Percentiles rank a stretch among this genome's conserved stretches.
Conservation (phyloP, 148 eudicot genomes). For the Chenopodium berlandieri region DNA sequence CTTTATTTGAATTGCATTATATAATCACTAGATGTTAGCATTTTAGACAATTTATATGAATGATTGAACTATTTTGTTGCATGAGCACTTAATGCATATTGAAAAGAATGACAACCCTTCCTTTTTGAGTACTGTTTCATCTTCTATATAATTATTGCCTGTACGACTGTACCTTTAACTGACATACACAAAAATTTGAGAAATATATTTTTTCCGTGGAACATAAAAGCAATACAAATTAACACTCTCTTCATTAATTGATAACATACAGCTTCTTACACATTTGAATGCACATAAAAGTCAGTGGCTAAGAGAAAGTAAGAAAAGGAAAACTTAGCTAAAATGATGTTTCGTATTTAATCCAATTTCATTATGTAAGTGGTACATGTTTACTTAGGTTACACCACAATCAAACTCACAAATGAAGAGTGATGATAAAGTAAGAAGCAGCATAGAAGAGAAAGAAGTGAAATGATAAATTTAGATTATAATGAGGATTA, state of each 20-base stretch:
- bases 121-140: background rate
- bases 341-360: too few species aligned
- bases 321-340: too few species aligned
- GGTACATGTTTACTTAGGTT: background rate
- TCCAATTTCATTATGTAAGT: background rate
- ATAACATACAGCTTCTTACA: background rate
- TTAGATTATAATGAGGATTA: background rate
- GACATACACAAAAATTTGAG: background rate
- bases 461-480: background rate
- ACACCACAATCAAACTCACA: background rate
- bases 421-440: background rate
- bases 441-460: background rate
- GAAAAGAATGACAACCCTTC: background rate
- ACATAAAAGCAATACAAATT: background rate
- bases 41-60: too few species aligned
- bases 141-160: background rate
- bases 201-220: background rate
- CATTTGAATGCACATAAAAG: background rate
- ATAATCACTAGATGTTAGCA: too few species aligned
- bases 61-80: too few species aligned
- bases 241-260: background rate
- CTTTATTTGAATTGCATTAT: too few species aligned
- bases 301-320: background rate
- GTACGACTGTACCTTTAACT: background rate
- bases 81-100: too few species aligned